Percentiles rank a stretch among this genome's conserved stretches.
Conservation (phyloP, 2,329 filamentous ascomycete species). For the Sclerotinia sclerotiorum region DNA sequence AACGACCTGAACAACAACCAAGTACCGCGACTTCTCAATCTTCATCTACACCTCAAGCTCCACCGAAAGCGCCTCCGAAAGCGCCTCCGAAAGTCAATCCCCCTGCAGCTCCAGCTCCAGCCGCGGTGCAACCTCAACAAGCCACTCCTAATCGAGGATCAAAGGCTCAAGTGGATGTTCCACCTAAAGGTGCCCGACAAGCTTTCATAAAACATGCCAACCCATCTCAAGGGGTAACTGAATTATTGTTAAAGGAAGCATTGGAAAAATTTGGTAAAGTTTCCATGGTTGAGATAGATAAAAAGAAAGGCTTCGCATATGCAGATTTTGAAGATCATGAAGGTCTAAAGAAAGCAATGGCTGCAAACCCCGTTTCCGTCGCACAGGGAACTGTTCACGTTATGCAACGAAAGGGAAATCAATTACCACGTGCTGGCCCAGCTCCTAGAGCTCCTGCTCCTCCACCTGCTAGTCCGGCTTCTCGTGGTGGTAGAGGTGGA, state of each 20-base stretch:
- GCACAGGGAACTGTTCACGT: slow-evolving; percentile 86
- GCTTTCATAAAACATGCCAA: slow-evolving; percentile 83
- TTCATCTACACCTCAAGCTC: slow-evolving; percentile 24
- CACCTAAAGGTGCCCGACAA: slow-evolving; percentile 55
- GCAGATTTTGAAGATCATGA: slow-evolving; percentile 79
- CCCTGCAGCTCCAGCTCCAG: slow-evolving; percentile 34
- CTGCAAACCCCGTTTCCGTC: slow-evolving; percentile 76
- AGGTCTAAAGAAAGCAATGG: slow-evolving; percentile 73
- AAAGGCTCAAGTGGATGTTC: slow-evolving; percentile 30
- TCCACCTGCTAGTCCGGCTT: slow-evolving; percentile 27
- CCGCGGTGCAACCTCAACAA: slow-evolving; percentile 31
- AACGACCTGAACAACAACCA: slow-evolving; percentile 33
- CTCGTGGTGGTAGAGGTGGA: slow-evolving; percentile 32
- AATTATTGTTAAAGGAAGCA: slow-evolving; percentile 71
- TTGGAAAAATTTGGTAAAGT: slow-evolving; percentile 74
- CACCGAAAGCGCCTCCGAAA: slow-evolving; percentile 30
- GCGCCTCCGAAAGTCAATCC: slow-evolving; percentile 28
- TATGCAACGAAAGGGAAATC: slow-evolving; percentile 75
- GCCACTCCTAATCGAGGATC: slow-evolving; percentile 37
- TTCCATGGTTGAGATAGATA: slow-evolving; percentile 84
- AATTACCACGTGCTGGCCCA: slow-evolving; percentile 76
- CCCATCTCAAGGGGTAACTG: slow-evolving; percentile 87
- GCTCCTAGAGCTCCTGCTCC: slow-evolving; percentile 45
- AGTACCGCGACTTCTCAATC: slow-evolving; percentile 10
- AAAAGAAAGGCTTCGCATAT: slow-evolving; percentile 92